These are phyloP conservation scores for Lachnellula occidentalis DNA, from an alignment of 2,329 filamentous ascomycete species.

Conservation along the genomic window DNA sequence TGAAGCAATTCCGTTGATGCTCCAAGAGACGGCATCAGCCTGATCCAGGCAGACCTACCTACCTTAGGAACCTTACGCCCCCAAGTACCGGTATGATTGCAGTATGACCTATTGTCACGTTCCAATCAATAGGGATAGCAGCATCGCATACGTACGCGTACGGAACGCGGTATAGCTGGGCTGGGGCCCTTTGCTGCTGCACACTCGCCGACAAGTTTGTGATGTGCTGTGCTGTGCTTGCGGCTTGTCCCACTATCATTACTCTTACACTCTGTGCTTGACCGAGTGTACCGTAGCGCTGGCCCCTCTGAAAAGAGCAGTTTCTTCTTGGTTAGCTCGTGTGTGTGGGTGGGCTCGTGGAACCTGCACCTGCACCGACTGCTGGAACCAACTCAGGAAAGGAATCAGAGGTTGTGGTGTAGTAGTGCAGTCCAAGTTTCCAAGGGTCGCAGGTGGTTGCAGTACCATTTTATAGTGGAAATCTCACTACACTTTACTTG, in stretches of 20 bases:
- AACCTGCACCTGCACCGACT: not conserved
- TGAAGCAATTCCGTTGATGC: conserved; percentile 8
- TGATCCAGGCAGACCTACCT: conserved; percentile 1
- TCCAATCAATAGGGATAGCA: not conserved
- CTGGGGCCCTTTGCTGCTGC: not conserved
- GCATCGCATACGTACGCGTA: not conserved
- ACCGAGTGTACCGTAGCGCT: not conserved
- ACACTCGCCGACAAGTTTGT: not conserved
- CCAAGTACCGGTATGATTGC: not conserved
- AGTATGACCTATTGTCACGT: not conserved
- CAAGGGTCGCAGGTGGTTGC: too few relatives aligned
- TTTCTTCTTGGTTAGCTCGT: not conserved
- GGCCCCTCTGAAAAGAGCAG: not conserved
- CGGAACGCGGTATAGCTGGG: too few relatives aligned
- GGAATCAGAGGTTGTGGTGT: too few relatives aligned
- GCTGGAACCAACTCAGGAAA: too few relatives aligned
- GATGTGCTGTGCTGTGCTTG: not conserved
- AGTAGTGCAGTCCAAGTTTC: too few relatives aligned
- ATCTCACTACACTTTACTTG: not conserved
- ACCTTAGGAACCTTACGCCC: too few relatives aligned
- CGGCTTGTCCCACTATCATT: not conserved
- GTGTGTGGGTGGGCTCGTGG: not conserved
- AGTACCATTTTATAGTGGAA: too few relatives aligned
- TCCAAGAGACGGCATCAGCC: conserved; percentile 6
- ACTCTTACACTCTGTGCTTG: too few relatives aligned